These are phyloP conservation scores for Torulaspora delbrueckii DNA, from an alignment of 805 yeast species.

Conservation along the genomic window DNA sequence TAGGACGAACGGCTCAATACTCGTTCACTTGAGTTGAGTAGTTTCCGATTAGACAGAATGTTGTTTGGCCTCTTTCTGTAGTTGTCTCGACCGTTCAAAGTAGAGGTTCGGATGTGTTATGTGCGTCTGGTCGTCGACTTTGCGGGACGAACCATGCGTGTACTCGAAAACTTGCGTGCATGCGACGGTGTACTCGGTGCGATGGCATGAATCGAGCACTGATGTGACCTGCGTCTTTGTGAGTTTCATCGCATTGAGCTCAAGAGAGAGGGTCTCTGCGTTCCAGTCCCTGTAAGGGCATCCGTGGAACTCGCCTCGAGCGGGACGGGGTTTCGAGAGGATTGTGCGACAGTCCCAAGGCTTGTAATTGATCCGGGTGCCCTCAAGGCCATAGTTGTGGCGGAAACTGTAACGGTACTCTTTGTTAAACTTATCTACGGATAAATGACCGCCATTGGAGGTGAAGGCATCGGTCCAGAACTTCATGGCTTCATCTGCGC, in stretches of 20 bases:
- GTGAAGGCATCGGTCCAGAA: constrained; percentile 81
- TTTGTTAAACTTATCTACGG: constrained; percentile 73
- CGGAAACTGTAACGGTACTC: constrained; percentile 85
- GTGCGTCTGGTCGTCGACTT: constrained; percentile 49
- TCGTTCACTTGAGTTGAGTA: no score
- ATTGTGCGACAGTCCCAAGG: constrained; percentile 85
- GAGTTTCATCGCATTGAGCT: constrained; percentile 53
- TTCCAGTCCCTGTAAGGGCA: constrained; percentile 84
- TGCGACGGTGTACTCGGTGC: constrained; percentile 74
- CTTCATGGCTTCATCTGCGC: constrained; percentile 78
- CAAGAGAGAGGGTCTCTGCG: constrained; percentile 53
- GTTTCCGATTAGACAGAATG: neutral
- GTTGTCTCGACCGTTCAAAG: constrained; percentile 67
- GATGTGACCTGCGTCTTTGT: constrained; percentile 45
- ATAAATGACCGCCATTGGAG: constrained; percentile 43
- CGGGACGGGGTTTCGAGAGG: constrained; percentile 64
- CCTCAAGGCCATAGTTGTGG: constrained; percentile 89
- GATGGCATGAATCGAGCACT: constrained; percentile 61
- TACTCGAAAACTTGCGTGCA: constrained; percentile 85
- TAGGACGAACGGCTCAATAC: neutral
- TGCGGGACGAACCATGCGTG: constrained; percentile 40
- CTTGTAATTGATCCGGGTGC: constrained; percentile 75
- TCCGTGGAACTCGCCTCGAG: constrained; percentile 72
- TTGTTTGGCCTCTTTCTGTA: constrained; percentile 35
- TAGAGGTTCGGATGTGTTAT: constrained; percentile 86